These are phyloP conservation scores for Scutellaria baicalensis DNA, from an alignment of 257 asterid genomes.

Conservation along the genomic window DNA sequence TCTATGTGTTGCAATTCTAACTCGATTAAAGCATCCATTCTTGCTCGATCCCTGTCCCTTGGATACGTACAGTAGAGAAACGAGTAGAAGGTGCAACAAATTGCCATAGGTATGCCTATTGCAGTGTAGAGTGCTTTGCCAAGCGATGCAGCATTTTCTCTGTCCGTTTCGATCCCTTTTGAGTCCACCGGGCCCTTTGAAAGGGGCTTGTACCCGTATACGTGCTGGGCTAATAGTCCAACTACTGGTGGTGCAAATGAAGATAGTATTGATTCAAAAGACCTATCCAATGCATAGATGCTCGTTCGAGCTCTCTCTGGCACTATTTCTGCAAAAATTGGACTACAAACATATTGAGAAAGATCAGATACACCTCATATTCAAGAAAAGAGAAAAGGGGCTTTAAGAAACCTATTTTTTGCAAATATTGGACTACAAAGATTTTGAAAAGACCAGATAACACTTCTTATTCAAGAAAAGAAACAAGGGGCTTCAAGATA, in stretches of 20 bases:
- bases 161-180: constrained; percentile 39
- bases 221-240: constrained; percentile 62
- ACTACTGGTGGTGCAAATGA: constrained; percentile 91
- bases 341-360: constrained; percentile 30
- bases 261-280: constrained; percentile 72
- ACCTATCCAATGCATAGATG: constrained; percentile 74
- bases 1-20: constrained; percentile 48
- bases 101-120: constrained; percentile 67
- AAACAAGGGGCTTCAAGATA: too few species aligned
- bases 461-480: too few species aligned
- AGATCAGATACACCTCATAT: too few species aligned
- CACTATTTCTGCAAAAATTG: constrained; percentile 84
- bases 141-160: constrained; percentile 77
- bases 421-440: neutral
- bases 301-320: constrained; percentile 73
- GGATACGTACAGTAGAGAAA: constrained; percentile 75
- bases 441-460: too few species aligned
- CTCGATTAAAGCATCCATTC: constrained; percentile 57
- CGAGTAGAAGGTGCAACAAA: constrained; percentile 65
- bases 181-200: constrained; percentile 35
- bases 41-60: constrained; percentile 77
- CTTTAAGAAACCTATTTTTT: neutral
- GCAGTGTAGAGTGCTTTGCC: constrained; percentile 92
- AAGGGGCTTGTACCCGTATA: constrained; percentile 62
- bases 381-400: neutral